These are phyloP conservation scores for Corrigiola litoralis DNA, from an alignment of 179 eudicot genomes.

Conservation along the genomic window DNA sequence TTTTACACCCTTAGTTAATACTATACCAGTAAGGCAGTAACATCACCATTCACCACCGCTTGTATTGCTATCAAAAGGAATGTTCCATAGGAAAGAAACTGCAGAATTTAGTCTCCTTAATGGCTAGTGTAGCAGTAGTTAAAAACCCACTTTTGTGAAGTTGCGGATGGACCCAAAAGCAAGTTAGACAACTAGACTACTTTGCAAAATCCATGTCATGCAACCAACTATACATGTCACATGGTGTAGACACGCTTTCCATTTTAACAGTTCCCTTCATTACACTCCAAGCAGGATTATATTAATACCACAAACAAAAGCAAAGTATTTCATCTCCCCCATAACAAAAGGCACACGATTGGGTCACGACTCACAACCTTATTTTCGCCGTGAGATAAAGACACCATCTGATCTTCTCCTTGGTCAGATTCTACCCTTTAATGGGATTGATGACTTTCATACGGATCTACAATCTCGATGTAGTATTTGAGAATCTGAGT, in stretches of 20 bases:
- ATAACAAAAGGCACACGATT: too few species aligned
- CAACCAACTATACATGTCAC: constrained; percentile 38
- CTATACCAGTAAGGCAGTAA: too few species aligned
- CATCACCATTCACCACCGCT: constrained; percentile 5
- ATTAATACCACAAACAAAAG: background rate
- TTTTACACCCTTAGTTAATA: too few species aligned
- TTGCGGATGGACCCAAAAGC: constrained; percentile 13
- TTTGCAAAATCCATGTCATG: constrained; percentile 19
- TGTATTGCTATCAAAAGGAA: constrained; percentile 3
- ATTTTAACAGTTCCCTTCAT: constrained; percentile 12
- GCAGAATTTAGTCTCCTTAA: background rate
- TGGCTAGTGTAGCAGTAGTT: constrained; percentile 14
- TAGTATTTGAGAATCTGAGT: too few species aligned
- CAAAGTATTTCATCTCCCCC: background rate
- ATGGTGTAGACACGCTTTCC: constrained; percentile 17
- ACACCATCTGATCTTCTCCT: background rate
- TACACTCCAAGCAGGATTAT: background rate
- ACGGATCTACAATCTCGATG: too few species aligned
- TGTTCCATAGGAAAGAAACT: constrained; percentile 20
- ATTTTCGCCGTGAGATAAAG: too few species aligned
- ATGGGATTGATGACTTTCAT: too few species aligned
- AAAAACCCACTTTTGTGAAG: constrained; percentile 19
- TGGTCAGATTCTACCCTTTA: background rate
- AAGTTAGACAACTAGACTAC: constrained; percentile 8
- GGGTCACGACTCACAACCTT: too few species aligned